These are phyloP conservation scores for Metschnikowia noctiluminum DNA, from an alignment of 805 yeast genomes.

Conservation along the genomic window DNA sequence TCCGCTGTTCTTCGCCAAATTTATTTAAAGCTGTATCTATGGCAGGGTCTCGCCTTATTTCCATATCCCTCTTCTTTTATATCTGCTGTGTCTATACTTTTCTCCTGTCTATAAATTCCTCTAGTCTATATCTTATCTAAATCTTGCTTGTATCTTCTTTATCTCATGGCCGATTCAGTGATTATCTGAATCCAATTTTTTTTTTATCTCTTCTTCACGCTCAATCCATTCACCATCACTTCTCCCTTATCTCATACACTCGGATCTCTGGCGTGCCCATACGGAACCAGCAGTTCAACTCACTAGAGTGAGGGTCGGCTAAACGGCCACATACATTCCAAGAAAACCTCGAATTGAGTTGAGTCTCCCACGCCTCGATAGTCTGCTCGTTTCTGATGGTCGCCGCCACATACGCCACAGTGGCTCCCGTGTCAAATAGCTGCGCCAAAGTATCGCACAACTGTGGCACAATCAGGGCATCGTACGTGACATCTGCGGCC, in stretches of 20 bases:
- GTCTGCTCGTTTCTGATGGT: constrained; percentile 60
- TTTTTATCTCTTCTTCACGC: no score
- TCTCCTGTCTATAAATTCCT: not conserved
- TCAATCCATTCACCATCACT: not conserved
- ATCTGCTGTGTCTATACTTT: no score
- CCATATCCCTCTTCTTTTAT: not conserved
- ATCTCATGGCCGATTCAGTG: no score
- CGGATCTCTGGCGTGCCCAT: constrained; percentile 19
- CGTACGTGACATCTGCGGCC: constrained; percentile 91
- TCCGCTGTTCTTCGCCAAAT: no score
- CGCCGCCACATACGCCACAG: constrained; percentile 57
- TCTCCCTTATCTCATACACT: constrained; percentile 9
- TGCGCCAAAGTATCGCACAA: constrained; percentile 50
- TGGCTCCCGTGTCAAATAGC: constrained; percentile 27
- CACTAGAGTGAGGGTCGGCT: constrained; percentile 10
- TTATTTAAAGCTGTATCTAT: no score
- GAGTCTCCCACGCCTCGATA: constrained; percentile 30
- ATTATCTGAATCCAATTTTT: no score
- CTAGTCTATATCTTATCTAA: not conserved
- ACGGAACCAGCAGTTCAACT: constrained; percentile 12
- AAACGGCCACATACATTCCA: constrained; percentile 10
- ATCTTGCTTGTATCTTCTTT: no score
- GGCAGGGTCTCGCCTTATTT: not conserved
- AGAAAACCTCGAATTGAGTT: constrained; percentile 6
- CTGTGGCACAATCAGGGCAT: constrained; percentile 52